Evolutionary conservation across 768 basidiomycete species (phyloP).

Genomic region (Macrolepiota albuminosa): DNA sequence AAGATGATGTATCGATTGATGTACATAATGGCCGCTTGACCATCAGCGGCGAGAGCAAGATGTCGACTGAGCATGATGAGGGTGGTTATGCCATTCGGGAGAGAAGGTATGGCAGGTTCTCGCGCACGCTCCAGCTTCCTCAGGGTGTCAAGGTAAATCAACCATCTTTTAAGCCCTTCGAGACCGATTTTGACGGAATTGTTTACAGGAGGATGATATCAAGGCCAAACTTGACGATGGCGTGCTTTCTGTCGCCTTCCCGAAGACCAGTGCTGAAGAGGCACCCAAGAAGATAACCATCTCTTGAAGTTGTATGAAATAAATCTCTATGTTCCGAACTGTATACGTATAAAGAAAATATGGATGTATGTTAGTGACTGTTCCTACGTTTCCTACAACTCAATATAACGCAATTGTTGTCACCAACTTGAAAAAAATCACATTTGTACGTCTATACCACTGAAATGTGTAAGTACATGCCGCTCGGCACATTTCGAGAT

Average conservation of each 20-base stretch:
- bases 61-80: conserved; percentile 27
- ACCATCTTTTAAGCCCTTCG: background rate
- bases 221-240: no score
- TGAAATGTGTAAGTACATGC: no score
- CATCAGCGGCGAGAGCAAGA: conserved; percentile 39
- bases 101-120: conserved; percentile 42
- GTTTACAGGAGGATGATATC: background rate
- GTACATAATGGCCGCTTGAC: conserved; percentile 41
- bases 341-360: no score
- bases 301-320: background rate
- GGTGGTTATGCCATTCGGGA: conserved; percentile 38
- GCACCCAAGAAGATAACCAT: background rate
- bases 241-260: no score
- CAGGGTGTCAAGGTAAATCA: conserved; percentile 38
- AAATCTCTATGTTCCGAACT: background rate
- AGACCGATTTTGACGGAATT: background rate
- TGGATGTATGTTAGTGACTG: no score
- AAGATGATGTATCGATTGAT: conserved; percentile 43
- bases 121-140: conserved; percentile 43
- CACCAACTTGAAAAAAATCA: no score
- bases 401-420: no score
- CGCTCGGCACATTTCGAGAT: no score
- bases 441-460: no score
- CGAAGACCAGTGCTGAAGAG: background rate
- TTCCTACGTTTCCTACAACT: no score